Evolutionary conservation across 1,139 yeast genomes (phyloP), one percentile per base, ranked within the genome.

Genomic region (Yamadazyma sp.): DNA sequence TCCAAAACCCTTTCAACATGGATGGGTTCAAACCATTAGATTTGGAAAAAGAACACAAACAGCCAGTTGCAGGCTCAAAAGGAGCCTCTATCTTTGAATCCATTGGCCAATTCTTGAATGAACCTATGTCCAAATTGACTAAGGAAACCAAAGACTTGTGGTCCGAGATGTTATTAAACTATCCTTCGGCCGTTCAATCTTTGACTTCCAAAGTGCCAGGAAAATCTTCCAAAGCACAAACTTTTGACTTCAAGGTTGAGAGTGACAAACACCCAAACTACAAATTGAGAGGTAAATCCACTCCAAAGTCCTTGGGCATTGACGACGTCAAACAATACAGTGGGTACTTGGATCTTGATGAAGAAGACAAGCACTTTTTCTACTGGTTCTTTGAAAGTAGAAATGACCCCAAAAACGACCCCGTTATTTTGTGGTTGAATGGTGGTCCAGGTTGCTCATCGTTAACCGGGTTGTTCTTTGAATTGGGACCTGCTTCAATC

Each of bases 261-360:
- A 69, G 65, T 51, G 60, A 57, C 16, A 69, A 70, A 45, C 62
- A 69, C 42, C 79, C 83, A 36, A 64, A 73, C 59, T 82, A 82
- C 59, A 63, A 73, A 47, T 73, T 83, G 64, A 75, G 89, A 61
- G 79, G 79, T 50, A 81, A 82, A 58, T 61, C 73, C 18, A 66
- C 73, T 32, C 86, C 87, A 11, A 72, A 71, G 45, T 66, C 66
- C 30, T 75, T 87, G 53, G 94, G 91, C 24, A 63, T 89, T 45
- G 97, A 89, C 64, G 68, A 71, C 31, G 89, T 83, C 38, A 82
- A 83, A 57, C 96, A 88, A 62, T 83, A 81, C 59, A 78, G 94
- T 33, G 97, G 97, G 41, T 89, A 89, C 62, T 75, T 89, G 57
- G 96, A 89, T 59, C 83, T 87, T 39, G 81, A 78, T 46, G 89